phyloP scores from a whole-genome alignment of 352 stramenopile species.

The Globisporangium spiculum region DNA sequence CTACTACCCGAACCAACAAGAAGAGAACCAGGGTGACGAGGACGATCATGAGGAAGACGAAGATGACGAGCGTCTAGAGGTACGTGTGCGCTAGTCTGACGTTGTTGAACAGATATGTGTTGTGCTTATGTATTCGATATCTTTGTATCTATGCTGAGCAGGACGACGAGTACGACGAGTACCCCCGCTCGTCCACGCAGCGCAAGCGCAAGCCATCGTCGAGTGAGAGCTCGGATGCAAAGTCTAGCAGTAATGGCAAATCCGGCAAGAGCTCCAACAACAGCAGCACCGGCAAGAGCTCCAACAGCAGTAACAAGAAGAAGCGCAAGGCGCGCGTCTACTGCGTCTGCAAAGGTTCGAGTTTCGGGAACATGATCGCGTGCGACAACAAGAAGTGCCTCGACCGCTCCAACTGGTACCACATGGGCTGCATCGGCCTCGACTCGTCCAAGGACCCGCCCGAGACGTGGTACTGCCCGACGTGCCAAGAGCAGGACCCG shows the following conservation, averaged over 20 bases:
- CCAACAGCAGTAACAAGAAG: slow-evolving; percentile 36
- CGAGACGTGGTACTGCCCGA: slow-evolving; percentile 76
- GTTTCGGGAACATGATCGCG: slow-evolving; percentile 81
- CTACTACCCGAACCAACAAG: slow-evolving; percentile 16
- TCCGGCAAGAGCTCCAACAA: background rate
- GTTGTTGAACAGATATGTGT: background rate
- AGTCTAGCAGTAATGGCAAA: background rate
- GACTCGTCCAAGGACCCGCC: slow-evolving; percentile 46
- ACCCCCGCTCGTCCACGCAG: background rate
- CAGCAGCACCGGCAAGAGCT: slow-evolving; percentile 13
- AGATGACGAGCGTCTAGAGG: slow-evolving; percentile 8
- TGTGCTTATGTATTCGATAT: background rate
- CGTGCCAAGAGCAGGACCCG: slow-evolving; percentile 49
- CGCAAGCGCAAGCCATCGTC: slow-evolving; percentile 23
- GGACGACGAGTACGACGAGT: slow-evolving; percentile 5
- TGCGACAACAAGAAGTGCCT: slow-evolving; percentile 79
- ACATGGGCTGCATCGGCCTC: slow-evolving; percentile 72
- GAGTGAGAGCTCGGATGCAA: slow-evolving; percentile 6
- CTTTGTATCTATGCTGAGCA: background rate
- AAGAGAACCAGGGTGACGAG: slow-evolving; percentile 23
- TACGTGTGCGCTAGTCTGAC: background rate
- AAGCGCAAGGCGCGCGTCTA: slow-evolving; percentile 71
- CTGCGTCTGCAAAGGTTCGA: slow-evolving; percentile 72
- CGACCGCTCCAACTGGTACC: slow-evolving; percentile 83
- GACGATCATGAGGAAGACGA: slow-evolving; percentile 19